Conservation (phyloP, 129 eudicot species). For the Calendula officinalis region DNA sequence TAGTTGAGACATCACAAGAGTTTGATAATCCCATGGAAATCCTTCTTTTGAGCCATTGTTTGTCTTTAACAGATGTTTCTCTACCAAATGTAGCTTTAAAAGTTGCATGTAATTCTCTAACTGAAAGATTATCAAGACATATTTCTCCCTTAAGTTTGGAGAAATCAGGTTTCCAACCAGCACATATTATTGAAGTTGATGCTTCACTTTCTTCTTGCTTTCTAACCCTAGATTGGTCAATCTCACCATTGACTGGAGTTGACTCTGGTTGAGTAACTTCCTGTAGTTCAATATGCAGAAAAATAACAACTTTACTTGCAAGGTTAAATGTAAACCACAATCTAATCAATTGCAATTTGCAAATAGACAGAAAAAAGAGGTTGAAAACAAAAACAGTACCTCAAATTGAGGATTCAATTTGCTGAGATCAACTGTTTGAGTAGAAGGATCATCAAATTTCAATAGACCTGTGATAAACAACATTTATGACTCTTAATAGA, state of each 20-base stretch:
- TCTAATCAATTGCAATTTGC: neutral
- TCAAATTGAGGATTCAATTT: constrained; percentile 36
- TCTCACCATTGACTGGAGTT: constrained; percentile 18
- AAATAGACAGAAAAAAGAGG: constrained; percentile 8
- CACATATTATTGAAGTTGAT: constrained; percentile 37
- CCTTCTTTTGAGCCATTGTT: constrained; percentile 96
- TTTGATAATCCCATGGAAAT: constrained; percentile 88
- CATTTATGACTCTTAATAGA: neutral
- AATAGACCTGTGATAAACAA: constrained; percentile 34
- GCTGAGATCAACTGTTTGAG: constrained; percentile 35
- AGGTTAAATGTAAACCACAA: constrained; percentile 6
- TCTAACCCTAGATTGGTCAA: constrained; percentile 38
- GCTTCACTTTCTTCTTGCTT: constrained; percentile 45
- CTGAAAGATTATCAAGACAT: constrained; percentile 69
- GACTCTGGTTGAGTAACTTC: constrained; percentile 38
- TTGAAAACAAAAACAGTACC: constrained; percentile 39
- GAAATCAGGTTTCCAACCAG: constrained; percentile 69
- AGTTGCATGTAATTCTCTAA: constrained; percentile 93
- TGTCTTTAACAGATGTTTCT: constrained; percentile 93
- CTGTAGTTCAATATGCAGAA: constrained; percentile 38
- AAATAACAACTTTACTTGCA: neutral
- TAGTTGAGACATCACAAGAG: constrained; percentile 82
- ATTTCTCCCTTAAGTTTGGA: constrained; percentile 77
- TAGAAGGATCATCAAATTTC: constrained; percentile 32
- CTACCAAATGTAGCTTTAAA: constrained; percentile 94